Base-by-base conservation (phyloP, 1,284 basidiomycete species). In the Lignosus rhinocerotis region DNA sequence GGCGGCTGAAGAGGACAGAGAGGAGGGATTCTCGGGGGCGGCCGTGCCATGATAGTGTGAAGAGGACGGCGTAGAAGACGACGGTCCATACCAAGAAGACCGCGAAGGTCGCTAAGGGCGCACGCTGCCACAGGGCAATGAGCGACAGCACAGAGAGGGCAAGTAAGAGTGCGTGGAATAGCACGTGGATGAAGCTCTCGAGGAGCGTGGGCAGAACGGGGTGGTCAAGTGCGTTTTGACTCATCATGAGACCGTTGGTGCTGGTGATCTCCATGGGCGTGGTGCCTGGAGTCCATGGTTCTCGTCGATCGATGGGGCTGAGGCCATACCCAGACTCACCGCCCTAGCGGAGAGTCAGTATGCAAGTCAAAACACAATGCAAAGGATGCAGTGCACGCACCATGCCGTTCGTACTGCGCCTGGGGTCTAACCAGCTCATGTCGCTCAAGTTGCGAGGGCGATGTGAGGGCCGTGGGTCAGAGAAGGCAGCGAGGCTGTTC, bases 381-480 rank as follows among this genome's bases (percentile, higher is more conserved):
- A 21, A n/a, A 48, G 17, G 65, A 65, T 7, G n/a, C 31, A 60
- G 53, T 63, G 53, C 58, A 75, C 86, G 67, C 71, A 91, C 90
- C 73, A 88, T 81, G 55, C 82, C 79, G 65, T 82, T 85, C 31
- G 87, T 73, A 69, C 85, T 90, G 56, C 88, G 80, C 53, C 90
- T 79, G 45, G 86, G 80, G 58, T 86, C 80, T 25, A 90, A 74
- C 90, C 90, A 92, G 67, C 88, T 87, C 56, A 89, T 76, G 66
- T 92, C 87, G 38, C 84, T 82, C 36, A 91, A 75, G 60, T 80
- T 84, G 57, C 82, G 76, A 61, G 70, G 80, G 53, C 76, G 71
- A 41, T 75, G 76, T 55, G 74, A 71, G 59, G 72, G 66, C 69
- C 75, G 68, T 55, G 72, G 66, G 68, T 75, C 68, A 69, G 78